Conservation (phyloP, 345 rosid species). For the Stellera chamaejasme region DNA sequence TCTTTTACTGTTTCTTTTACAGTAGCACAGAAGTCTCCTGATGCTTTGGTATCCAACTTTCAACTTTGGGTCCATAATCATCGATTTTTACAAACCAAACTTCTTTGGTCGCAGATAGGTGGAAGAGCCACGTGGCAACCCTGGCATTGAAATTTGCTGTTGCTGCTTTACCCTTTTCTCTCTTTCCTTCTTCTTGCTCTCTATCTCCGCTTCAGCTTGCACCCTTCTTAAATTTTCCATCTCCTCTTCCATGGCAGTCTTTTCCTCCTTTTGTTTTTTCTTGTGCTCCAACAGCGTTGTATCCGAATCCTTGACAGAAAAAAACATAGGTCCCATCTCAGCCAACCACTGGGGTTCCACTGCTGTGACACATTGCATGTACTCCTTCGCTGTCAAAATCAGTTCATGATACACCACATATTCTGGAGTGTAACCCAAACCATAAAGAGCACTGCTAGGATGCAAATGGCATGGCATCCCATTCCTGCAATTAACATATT, state of each 20-base stretch:
- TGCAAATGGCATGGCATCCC: constrained; percentile 97
- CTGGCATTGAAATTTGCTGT: constrained; percentile 69
- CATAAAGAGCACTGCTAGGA: constrained; percentile 90
- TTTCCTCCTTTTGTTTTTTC: constrained; percentile 81
- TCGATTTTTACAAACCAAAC: constrained; percentile 44
- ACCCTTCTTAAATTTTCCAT: constrained; percentile 79
- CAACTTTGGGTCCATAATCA: not conserved
- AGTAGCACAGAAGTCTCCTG: too few species aligned
- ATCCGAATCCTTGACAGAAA: constrained; percentile 87
- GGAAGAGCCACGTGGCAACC: constrained; percentile 44
- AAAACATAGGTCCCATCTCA: constrained; percentile 95
- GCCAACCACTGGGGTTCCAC: constrained; percentile 97
- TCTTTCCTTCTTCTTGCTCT: constrained; percentile 46
- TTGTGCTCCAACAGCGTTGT: constrained; percentile 87
- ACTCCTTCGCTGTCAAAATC: constrained; percentile 84
- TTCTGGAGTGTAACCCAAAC: constrained; percentile 80
- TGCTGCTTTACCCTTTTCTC: constrained; percentile 60
- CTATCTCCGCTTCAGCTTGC: constrained; percentile 54
- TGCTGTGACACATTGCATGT: constrained; percentile 94
- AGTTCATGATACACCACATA: constrained; percentile 87
- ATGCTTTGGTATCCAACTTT: too few species aligned
- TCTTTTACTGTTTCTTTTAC: too few species aligned
- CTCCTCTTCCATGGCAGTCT: constrained; percentile 93
- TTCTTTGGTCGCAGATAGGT: constrained; percentile 81
- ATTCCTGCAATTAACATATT: constrained; percentile 73